These are phyloP conservation scores for Pachyrhizus erosus DNA, from an alignment of 306 rosid genomes.

Conservation along the genomic window DNA sequence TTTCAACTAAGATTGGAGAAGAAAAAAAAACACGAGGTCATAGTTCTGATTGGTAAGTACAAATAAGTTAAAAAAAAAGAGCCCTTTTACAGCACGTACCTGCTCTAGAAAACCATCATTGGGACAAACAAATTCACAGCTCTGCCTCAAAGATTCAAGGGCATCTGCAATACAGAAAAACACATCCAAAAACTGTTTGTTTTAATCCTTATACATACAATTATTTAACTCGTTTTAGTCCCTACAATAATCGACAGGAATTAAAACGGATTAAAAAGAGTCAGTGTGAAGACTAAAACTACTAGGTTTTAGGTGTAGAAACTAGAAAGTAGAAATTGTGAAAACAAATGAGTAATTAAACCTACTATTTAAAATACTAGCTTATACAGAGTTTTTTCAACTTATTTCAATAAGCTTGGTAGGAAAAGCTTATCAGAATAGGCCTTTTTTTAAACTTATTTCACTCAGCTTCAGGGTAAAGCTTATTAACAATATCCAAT, in stretches of 20 bases:
- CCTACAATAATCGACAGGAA: too few species aligned
- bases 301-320: too few species aligned
- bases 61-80: neutral
- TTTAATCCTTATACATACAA: too few species aligned
- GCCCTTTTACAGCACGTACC: slow-evolving; percentile 55
- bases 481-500: neutral
- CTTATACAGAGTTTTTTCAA: neutral
- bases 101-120: slow-evolving; percentile 95
- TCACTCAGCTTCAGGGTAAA: neutral
- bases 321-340: too few species aligned
- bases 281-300: too few species aligned
- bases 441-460: neutral
- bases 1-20: slow-evolving; percentile 62
- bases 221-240: too few species aligned
- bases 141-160: slow-evolving; percentile 73
- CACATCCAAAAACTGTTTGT: too few species aligned
- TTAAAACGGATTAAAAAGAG: too few species aligned
- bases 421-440: neutral
- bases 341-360: too few species aligned
- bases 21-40: slow-evolving; percentile 19
- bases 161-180: slow-evolving; percentile 67
- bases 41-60: slow-evolving; percentile 3
- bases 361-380: neutral
- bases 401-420: neutral
- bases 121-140: slow-evolving; percentile 89